Percentiles rank a stretch among this genome's conserved stretches.
Conservation (phyloP, 352 stramenopile species). For the Peronospora tabacina region DNA sequence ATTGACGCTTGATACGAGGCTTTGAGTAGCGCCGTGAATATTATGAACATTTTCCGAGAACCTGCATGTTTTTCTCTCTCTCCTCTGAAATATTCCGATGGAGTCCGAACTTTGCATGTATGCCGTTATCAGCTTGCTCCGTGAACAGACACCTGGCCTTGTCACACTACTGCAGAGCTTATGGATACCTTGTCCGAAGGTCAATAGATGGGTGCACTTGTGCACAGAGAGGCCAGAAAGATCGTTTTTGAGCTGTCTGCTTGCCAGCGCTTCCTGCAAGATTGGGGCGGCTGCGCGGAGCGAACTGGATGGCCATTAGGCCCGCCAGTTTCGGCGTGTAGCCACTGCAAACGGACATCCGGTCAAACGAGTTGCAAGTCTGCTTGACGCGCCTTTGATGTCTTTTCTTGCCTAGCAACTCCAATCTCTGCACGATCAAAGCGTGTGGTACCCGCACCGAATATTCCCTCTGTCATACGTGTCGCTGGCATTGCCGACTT, state of each 20-base stretch:
- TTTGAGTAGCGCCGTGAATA: too few species aligned
- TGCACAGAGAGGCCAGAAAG: slow-evolving; percentile 12
- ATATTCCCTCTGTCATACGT: background rate
- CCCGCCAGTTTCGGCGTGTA: slow-evolving; percentile 1
- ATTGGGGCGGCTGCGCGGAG: slow-evolving; percentile 8
- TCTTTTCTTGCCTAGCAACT: background rate
- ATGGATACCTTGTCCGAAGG: background rate
- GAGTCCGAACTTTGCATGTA: too few species aligned
- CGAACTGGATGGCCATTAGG: slow-evolving; percentile 18
- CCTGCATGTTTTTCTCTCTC: too few species aligned
- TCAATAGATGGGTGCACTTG: slow-evolving; percentile 19
- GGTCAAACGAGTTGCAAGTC: slow-evolving; percentile 6
- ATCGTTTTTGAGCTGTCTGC: slow-evolving; percentile 10
- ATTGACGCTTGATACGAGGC: too few species aligned
- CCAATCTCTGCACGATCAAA: slow-evolving; percentile 16
- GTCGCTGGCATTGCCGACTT: background rate
- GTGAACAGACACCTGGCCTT: slow-evolving; percentile 9
- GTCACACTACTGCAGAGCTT: slow-evolving; percentile 1
- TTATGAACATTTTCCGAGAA: too few species aligned
- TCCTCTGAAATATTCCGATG: too few species aligned
- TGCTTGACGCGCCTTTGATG: slow-evolving; percentile 16
- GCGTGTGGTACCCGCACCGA: slow-evolving; percentile 11
- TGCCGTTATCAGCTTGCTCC: background rate
- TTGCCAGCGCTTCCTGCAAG: slow-evolving; percentile 9
- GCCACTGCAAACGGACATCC: slow-evolving; percentile 13